phyloP scores from a whole-genome alignment of 2,329 filamentous ascomycete species.

The Penicillium oxalicum region DNA sequence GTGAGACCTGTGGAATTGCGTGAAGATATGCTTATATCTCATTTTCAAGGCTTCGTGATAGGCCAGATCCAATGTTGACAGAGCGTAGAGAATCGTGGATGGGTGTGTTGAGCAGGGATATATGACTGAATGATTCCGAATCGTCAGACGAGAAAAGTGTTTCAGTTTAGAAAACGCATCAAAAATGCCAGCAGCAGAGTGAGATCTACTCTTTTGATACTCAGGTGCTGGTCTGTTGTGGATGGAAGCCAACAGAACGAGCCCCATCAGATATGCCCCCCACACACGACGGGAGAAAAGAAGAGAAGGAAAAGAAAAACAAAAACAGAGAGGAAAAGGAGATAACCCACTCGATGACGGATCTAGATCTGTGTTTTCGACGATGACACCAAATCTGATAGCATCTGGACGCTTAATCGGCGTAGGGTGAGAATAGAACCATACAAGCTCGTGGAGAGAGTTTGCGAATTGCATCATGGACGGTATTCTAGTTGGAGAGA shows the following conservation, averaged over 20 bases:
- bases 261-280: no score
- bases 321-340: background rate
- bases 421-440: constrained; percentile 16
- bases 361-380: background rate
- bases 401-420: constrained; percentile 16
- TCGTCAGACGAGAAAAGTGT: no score
- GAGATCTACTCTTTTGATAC: no score
- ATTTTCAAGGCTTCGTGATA: background rate
- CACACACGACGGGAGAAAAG: no score
- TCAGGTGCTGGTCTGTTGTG: no score
- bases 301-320: background rate
- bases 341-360: background rate
- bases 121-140: background rate
- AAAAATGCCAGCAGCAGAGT: no score
- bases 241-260: no score
- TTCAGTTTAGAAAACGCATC: no score
- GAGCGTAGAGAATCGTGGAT: background rate
- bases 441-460: constrained; percentile 21
- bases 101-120: background rate
- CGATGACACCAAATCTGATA: background rate
- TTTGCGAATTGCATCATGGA: constrained; percentile 19
- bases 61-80: background rate
- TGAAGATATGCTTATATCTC: background rate
- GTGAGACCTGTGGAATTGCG: background rate
- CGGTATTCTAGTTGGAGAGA: no score